phyloP scores from a whole-genome alignment of 179 eudicot genomes.

The Heliamphora pulchella region DNA sequence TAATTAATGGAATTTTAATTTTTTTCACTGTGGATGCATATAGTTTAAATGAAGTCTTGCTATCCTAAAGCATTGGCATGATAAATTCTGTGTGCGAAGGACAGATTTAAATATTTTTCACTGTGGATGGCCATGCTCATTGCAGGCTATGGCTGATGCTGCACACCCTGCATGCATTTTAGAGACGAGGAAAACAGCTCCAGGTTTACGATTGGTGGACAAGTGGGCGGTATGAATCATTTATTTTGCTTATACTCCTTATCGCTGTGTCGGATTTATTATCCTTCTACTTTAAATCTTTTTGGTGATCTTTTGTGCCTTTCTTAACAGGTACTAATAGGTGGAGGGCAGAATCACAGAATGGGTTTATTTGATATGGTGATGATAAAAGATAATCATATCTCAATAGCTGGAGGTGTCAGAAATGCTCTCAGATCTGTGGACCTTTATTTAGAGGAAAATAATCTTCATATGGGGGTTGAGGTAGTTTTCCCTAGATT shows the following conservation, averaged over 20 bases:
- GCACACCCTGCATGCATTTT: conserved; percentile 77
- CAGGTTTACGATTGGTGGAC: conserved; percentile 90
- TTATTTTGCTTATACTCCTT: conserved; percentile 17
- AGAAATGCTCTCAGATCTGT: conserved; percentile 67
- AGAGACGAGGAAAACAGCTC: conserved; percentile 99
- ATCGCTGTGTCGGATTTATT: neutral
- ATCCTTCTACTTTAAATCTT: neutral
- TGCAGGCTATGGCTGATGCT: conserved; percentile 91
- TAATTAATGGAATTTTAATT: no score
- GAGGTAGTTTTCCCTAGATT: conserved; percentile 47
- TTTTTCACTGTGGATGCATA: no score
- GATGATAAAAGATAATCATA: conserved; percentile 89
- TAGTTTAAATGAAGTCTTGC: neutral
- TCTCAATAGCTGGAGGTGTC: conserved; percentile 86
- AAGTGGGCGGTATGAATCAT: conserved; percentile 86
- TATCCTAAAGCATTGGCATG: neutral
- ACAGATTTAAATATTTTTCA: neutral
- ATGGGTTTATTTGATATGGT: conserved; percentile 97
- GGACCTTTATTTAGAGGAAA: conserved; percentile 66
- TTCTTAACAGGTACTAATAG: conserved; percentile 65
- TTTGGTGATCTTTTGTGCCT: conserved; percentile 5
- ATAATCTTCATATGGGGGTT: conserved; percentile 76
- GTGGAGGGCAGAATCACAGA: conserved; percentile 92
- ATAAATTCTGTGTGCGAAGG: conserved; percentile 1
- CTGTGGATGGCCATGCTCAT: conserved; percentile 14